Evolutionary conservation across 345 rosid genomes (phyloP), one percentile per base, ranked within the genome.

Genomic region (Sapria himalayana): DNA sequence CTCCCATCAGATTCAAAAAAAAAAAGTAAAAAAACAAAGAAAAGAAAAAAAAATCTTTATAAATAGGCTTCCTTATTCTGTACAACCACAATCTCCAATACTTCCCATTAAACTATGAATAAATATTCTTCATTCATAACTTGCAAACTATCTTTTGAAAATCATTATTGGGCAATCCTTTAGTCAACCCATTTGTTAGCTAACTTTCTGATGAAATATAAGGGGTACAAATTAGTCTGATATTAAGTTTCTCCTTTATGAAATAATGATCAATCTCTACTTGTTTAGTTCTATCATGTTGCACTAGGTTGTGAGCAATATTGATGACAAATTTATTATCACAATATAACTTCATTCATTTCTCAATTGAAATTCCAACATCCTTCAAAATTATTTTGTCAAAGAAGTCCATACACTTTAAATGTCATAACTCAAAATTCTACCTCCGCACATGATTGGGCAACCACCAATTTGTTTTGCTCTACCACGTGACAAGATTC

Each of bases 281-380:
- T 11, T 44, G 37, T n/a, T 31, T 44, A 18, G 19, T 44, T 29
- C 25, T 6, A 44, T 44, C 17, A 44, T 31, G 48, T 24, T 44
- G 16, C 4, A 31, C 16, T 11, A 19, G 48, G 17, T 44, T 18
- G 15, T 31, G 25, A 17, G 35, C 25, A 29, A 18, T 44, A 19
- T 3, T 19, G 4, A n/a, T 44, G 1, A 37, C 19, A 1, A 16
- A 29, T 7, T 29, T 44, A 5, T 44, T 44, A 8, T 16, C 48
- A 44, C 25, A 29, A 7, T 18, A 6, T 12, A 19, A n/a, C 3
- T 3, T 31, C 37, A 29, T 44, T 3, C 16, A 19, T 1, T 20
- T 17, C 20, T 44, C 16, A 6, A 15, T 15, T 3, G 16, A 25
- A 8, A 43, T 43, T 25, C n/a, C 19, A 14, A 43, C 14, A 9